These are phyloP conservation scores for Emergomyces orientalis DNA, from an alignment of 2,329 filamentous ascomycete genomes.

Conservation along the genomic window DNA sequence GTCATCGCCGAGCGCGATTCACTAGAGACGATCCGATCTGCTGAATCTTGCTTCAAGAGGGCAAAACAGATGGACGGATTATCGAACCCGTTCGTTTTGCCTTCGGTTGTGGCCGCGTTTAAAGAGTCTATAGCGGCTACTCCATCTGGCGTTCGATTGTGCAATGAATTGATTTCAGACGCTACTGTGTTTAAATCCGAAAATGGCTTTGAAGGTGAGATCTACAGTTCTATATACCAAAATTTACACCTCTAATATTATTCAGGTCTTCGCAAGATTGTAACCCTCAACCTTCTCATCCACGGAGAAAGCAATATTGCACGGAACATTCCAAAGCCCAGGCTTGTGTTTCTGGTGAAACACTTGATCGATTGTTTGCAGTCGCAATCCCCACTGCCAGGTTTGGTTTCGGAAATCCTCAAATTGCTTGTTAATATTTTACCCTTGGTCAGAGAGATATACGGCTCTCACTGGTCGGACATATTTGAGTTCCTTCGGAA, in stretches of 20 bases:
- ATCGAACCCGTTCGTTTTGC: conserved; percentile 38
- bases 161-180: conserved; percentile 53
- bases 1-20: conserved; percentile 28
- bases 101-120: conserved; percentile 42
- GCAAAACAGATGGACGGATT: conserved; percentile 28
- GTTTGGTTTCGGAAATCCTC: conserved; percentile 31
- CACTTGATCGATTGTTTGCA: conserved; percentile 66
- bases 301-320: conserved; percentile 40
- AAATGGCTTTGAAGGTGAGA: conserved; percentile 36
- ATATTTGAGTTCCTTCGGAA: conserved; percentile 50
- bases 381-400: conserved; percentile 43
- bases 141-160: conserved; percentile 42
- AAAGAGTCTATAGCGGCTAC: conserved; percentile 41
- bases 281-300: conserved; percentile 47
- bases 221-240: neutral
- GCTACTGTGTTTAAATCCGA: conserved; percentile 46
- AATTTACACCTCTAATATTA: conserved; percentile 12
- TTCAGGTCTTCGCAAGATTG: conserved; percentile 41
- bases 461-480: conserved; percentile 77
- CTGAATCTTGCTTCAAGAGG: conserved; percentile 27
- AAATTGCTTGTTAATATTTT: conserved; percentile 49
- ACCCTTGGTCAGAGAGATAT: conserved; percentile 68
- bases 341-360: conserved; percentile 73
- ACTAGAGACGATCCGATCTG: conserved; percentile 20
- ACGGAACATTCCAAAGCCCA: conserved; percentile 44